Base-by-base conservation (phyloP, 441 rosid genomes). In the Pelargonium myrrhifolium region DNA sequence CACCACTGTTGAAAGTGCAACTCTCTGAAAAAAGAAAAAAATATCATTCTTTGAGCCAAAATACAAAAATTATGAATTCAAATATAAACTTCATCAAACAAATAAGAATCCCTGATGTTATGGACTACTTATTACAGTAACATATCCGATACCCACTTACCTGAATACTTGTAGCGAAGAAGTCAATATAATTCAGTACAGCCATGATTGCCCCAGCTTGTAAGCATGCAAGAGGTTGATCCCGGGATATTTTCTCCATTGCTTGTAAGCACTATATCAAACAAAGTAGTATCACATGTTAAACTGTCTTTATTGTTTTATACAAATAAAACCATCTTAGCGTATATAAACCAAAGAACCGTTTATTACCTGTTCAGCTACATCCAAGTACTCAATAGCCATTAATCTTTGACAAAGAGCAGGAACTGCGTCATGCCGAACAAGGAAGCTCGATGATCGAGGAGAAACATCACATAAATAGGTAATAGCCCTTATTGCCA, bases 171-270 rank as follows among this genome's bases (percentile, higher is more conserved):
- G 94, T 92, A 6, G 97, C 84, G 76, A 95, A 87, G 82, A 95
- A 95, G 68, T 92, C 99, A 67, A 95, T 83, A 77, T 75, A 85
- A 68, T 80, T 83, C 62, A 95, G 81, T 78, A 84, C 96, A 70
- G 99, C 96, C 93, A 83, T 81, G 45, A 90, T 84, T 31, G 97
- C 96, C 76, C 97, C 99, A 70, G 90, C 93, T 78, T 90, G 86
- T 76, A 95, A 80, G 79, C 98, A 95, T 12, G 90, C 84, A 51
- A 78, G 87, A 20, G 99, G 97, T 76, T 95, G 89, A 72, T 90
- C 95, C 53, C 85, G 86, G 35, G 99, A 92, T 68, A 95, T 87
- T 86, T 95, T 95, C 84, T 87, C 96, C 85, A 95, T 80, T 72
- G 99, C 98, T 92, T 95, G 97, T 86, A 95, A 81, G 82, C 98